Evolutionary conservation across 1,284 basidiomycete species (phyloP), one percentile per base, ranked within the genome.

Genomic region (Gomphus sp.): DNA sequence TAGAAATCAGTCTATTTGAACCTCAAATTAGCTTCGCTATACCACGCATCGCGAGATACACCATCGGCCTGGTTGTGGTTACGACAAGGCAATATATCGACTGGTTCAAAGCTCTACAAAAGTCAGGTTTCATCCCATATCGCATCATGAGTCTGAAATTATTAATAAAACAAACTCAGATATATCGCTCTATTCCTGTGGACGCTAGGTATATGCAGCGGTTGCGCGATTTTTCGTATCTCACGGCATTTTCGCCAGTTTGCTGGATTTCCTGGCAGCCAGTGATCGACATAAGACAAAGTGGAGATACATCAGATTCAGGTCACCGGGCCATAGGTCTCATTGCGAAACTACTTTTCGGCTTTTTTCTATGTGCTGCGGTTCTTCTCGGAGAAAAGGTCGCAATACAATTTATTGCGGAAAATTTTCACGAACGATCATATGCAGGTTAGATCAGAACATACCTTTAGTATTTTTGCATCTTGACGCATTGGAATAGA

Each of bases 321-420:
- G 66, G 61, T 50, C 47, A 55, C 37, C 52, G 69, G 9, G 75
- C 76, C 14, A 69, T 88, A 39, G 69, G 73, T 59, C 72, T 84
- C 22, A 74, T 87, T 28, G 79, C 75, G 14, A 85, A 84, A 66
- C 72, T 91, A 28, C 74, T 92, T 9, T 93, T 95, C 66, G 90
- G 84, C 2, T 68, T 91, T 53, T 81, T 86, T 69, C 69, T 96
- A 55, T 91, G 86, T 67, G 73, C 86, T 0, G 78, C 81, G 39
- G 77, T 94, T 28, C 77, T 94, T 8, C 77, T 91, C 9, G 84
- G 80, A 55, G 92, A 96, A 70, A 98, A 98, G 70, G 81, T 94
- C 62, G 71, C 87, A 14, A 89, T 97, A 59, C 94, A 97, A 69
- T 84, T 85, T 74, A 92, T 95, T 64, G 89, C 89, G 61, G 75